Evolutionary conservation across 495 filamentous ascomycete species (phyloP), one percentile per base, ranked within the genome.

Genomic region (Penicillium macrosclerotiorum): DNA sequence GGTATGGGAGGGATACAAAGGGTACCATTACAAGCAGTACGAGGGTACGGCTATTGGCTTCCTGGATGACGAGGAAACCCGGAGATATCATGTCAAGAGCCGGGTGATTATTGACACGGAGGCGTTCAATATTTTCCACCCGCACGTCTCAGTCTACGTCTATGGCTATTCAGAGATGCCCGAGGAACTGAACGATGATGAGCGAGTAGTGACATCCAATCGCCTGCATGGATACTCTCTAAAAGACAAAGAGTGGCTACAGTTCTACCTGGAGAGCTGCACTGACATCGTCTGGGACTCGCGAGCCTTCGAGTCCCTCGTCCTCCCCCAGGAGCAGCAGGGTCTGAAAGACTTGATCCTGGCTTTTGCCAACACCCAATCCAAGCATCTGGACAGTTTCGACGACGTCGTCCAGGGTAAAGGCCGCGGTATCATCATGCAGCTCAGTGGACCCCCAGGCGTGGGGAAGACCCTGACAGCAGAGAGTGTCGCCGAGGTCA

Each of bases 1-100:
- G 47, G 43, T 57, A 12, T 83, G 79, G 48, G 71, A 79, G 47
- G 53, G 61, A 29, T 69, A 82, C n/a, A 71, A 72, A 26, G 82
- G 84, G 0, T 77, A 76, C 31, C 76, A 83, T 51, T 85, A 84
- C 67, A 81, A 77, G 52, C 59, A 70, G 6, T 86, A 85, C 54
- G 63, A 74, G 16, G 84, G 81, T 16, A 52, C 74, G 30, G 72
- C 62, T 5, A 63, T 70, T 53, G 65, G 53, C 12, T 50, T 56
- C 3, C 27, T 52, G 25, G 36, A 49, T 12, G 34, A 54, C 14
- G 34, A 67, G 2, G 50, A 71, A 31, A 12, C 19, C 1, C 57
- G 69, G 44, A 70, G 73, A 26, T 76, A 72, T 47, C 69, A 68
- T 37, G 65, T 83, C 45, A 73, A 76, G 35, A 70, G 73, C 37